Base-by-base conservation (phyloP, 108 stramenopile genomes). In the Epithemia pelagica region DNA sequence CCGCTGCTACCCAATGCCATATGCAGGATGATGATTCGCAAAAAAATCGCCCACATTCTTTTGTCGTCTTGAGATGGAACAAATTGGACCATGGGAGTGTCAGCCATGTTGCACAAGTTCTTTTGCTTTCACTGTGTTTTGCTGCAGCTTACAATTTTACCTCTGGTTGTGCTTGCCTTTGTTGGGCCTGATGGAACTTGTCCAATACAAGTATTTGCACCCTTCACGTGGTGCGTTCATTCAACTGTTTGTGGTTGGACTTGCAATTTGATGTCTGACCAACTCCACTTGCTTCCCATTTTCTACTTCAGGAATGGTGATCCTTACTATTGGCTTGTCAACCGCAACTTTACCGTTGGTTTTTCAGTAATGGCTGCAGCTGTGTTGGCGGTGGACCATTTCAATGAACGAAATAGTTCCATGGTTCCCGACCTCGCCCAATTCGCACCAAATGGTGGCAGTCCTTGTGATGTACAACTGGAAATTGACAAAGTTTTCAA, bases 371-470 rank as follows among this genome's bases (percentile, higher is more conserved):
- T 65, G 62, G 70, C 70, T 21, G 37, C 32, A 1, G 30, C 64
- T 10, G 2, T 54, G 20, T 22, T 71, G 28, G 70, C 70, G 21
- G 52, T 71, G 63, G 54, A 65, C 20, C 32, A 71, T 31, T 71
- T 71, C 28, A 71, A 71, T 56, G 54, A 52, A 7, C 70, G 70
- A 20, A 57, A 71, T 27, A 28, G 54, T 19, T 20, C 52, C 19
- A 22, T 71, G 59, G 63, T 71, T 55, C 70, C 70, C 24, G 59
- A 71, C 21, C 32, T 71, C 26, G 57, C 57, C 5, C 5, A 58
- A 3, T 58, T 46, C 15, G 10, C 37, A 15, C n/a, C n/a, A n/a
- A n/a, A n/a, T n/a, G n/a, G n/a, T n/a, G n/a, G n/a, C n/a, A n/a
- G n/a, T n/a, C 10, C 5, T 46, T 46, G 37, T 46, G 15, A 46